Evolutionary conservation across 495 filamentous ascomycete species (phyloP).

Genomic region (Aspergillus bridgeri): DNA sequence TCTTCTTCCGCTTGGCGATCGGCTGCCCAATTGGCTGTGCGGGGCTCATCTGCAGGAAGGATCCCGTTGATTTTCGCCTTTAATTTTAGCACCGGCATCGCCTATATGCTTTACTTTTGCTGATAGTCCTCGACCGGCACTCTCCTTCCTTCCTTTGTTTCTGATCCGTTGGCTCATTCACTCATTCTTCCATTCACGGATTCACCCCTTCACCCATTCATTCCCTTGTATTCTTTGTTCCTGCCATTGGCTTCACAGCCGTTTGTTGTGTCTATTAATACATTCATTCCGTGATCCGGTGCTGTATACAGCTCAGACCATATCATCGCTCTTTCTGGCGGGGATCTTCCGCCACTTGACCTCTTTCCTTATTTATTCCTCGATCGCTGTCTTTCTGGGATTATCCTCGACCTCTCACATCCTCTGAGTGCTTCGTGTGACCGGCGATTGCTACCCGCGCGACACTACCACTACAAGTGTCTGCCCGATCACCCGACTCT

Average conservation of each 20-base stretch:
- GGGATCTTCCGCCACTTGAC: background rate
- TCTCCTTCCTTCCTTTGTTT: conserved; percentile 7
- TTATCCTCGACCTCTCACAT: background rate
- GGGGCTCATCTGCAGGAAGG: background rate
- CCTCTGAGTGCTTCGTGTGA: conserved; percentile 18
- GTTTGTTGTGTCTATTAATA: conserved; percentile 4
- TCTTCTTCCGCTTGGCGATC: conserved; percentile 5
- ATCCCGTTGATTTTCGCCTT: background rate
- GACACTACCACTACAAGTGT: background rate
- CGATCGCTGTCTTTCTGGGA: background rate
- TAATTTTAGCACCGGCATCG: background rate
- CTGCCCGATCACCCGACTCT: conserved; percentile 15
- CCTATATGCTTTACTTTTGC: too few species aligned
- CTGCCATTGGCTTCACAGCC: background rate
- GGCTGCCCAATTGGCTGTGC: conserved; percentile 27
- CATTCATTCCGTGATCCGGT: background rate
- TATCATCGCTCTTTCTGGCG: background rate
- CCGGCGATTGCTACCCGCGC: background rate
- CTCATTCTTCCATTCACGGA: conserved; percentile 9
- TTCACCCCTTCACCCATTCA: conserved; percentile 4
- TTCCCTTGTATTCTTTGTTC: conserved; percentile 4
- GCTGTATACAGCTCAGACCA: background rate
- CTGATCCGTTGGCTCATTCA: conserved; percentile 11
- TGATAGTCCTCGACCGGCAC: too few species aligned
- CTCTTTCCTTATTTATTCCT: background rate